Evolutionary conservation across 495 filamentous ascomycete species (phyloP).

Genomic region (Tetracladium marchalianum): DNA sequence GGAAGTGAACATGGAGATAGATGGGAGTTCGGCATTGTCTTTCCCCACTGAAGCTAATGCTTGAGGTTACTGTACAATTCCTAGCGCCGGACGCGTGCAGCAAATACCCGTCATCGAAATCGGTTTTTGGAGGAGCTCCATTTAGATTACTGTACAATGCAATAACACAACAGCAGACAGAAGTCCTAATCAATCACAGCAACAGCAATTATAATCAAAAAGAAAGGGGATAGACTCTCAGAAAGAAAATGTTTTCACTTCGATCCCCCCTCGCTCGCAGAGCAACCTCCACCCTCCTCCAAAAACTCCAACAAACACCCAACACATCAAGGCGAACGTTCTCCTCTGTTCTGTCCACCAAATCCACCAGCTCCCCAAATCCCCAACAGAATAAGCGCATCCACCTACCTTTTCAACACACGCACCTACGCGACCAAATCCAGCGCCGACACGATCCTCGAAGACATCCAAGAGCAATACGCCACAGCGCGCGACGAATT

Average conservation of each 20-base stretch:
- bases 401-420: not conserved
- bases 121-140: too few relatives aligned
- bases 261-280: constrained; percentile 1
- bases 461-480: constrained; percentile 35
- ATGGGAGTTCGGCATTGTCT: too few relatives aligned
- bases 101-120: too few relatives aligned
- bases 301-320: constrained; percentile 4
- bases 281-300: not conserved
- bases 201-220: too few relatives aligned
- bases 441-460: constrained; percentile 30
- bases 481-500: constrained; percentile 43
- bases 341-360: not conserved
- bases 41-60: too few relatives aligned
- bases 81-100: too few relatives aligned
- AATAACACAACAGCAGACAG: too few relatives aligned
- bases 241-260: constrained; percentile 6
- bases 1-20: too few relatives aligned
- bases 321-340: not conserved
- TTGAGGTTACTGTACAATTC: too few relatives aligned
- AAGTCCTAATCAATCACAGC: too few relatives aligned
- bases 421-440: constrained; percentile 20
- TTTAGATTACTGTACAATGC: too few relatives aligned
- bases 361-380: not conserved
- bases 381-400: not conserved
- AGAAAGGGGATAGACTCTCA: too few relatives aligned